phyloP scores from a whole-genome alignment of 257 asterid species.

The Ophiorrhiza pumila region DNA sequence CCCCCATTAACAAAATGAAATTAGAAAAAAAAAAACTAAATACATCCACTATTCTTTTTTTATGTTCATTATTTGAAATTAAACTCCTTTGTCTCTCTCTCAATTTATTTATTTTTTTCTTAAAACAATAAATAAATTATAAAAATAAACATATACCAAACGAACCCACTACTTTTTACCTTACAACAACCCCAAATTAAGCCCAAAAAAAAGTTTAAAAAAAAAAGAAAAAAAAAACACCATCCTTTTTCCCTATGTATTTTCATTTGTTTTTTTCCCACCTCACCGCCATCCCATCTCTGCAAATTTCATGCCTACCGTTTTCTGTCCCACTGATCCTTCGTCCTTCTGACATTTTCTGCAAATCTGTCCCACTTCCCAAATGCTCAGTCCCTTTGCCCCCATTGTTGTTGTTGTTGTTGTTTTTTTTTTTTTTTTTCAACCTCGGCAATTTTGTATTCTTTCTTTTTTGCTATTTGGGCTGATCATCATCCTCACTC shows the following conservation, averaged over 20 bases:
- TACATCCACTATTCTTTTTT: slow-evolving; percentile 21
- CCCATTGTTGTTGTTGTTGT: slow-evolving; percentile 9
- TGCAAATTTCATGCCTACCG: slow-evolving; percentile 21
- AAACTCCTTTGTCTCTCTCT: slow-evolving; percentile 26
- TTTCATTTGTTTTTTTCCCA: slow-evolving; percentile 19
- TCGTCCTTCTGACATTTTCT: slow-evolving; percentile 36
- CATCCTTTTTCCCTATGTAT: slow-evolving; percentile 14
- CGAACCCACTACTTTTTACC: slow-evolving; percentile 24
- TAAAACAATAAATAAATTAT: slow-evolving; percentile 53
- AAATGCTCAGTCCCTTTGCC: slow-evolving; percentile 19
- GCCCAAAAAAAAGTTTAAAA: background rate
- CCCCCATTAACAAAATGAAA: slow-evolving; percentile 34
- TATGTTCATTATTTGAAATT: slow-evolving; percentile 15
- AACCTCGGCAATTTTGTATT: background rate
- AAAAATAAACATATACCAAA: slow-evolving; percentile 28
- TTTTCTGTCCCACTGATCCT: slow-evolving; percentile 14
- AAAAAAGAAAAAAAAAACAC: slow-evolving; percentile 10
- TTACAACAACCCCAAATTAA: slow-evolving; percentile 20
- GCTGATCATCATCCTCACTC: background rate
- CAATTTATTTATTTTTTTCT: slow-evolving; percentile 40
- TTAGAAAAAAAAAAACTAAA: slow-evolving; percentile 24
- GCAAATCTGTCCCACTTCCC: slow-evolving; percentile 31
- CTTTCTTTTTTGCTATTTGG: background rate
- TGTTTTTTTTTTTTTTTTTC: background rate
- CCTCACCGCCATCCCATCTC: slow-evolving; percentile 17